Conservation (phyloP, 2,329 filamentous ascomycete genomes). For the Teratosphaeria nubilosa region DNA sequence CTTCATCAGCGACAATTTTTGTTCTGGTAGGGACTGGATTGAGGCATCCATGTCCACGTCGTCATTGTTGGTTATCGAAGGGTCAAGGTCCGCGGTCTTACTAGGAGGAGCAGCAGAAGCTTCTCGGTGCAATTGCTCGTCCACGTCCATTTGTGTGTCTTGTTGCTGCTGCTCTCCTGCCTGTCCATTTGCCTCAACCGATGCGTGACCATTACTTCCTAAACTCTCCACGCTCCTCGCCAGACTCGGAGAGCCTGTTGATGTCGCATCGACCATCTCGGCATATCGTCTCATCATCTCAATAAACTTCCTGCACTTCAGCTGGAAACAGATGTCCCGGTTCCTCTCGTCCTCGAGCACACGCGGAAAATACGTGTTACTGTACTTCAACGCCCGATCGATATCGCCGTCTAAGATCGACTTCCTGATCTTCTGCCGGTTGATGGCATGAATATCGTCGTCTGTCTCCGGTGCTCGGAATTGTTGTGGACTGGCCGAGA, state of each 20-base stretch:
- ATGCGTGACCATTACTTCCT: slow-evolving; percentile 19
- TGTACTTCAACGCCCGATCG: slow-evolving; percentile 77
- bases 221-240: slow-evolving; percentile 18
- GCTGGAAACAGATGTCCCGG: slow-evolving; percentile 73
- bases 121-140: slow-evolving; percentile 38
- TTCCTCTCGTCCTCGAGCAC: slow-evolving; percentile 61
- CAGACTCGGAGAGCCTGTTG: slow-evolving; percentile 25
- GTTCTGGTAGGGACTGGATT: slow-evolving; percentile 12
- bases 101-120: slow-evolving; percentile 7
- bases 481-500: slow-evolving; percentile 28
- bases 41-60: slow-evolving; percentile 25
- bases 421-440: slow-evolving; percentile 70
- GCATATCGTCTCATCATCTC: slow-evolving; percentile 78
- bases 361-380: slow-evolving; percentile 64
- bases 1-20: slow-evolving; percentile 21
- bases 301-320: slow-evolving; percentile 85
- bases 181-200: slow-evolving; percentile 1
- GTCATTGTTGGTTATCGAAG: slow-evolving; percentile 12
- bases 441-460: slow-evolving; percentile 73
- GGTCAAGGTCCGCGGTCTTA: slow-evolving; percentile 1
- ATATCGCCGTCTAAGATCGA: slow-evolving; percentile 88
- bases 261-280: slow-evolving; percentile 45
- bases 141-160: slow-evolving; percentile 45
- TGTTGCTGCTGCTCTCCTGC: slow-evolving; percentile 27
- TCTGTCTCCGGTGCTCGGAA: slow-evolving; percentile 30